Evolutionary conservation across 2,329 filamentous ascomycete species (phyloP), one percentile per base, ranked within the genome.

Genomic region (Nothopassalora personata): DNA sequence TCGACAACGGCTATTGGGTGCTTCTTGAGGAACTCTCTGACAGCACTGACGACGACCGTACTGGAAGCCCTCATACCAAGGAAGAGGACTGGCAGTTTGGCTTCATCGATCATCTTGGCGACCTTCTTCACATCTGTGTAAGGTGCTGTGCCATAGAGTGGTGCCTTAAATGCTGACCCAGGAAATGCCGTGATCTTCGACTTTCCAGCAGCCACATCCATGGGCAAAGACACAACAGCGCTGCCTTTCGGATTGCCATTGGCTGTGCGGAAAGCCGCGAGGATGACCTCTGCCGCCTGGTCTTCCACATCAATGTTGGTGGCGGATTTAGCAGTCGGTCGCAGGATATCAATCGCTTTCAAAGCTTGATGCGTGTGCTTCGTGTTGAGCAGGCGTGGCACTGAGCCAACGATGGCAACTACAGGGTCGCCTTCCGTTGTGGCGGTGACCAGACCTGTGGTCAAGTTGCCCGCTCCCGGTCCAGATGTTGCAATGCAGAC

Each of bases 301-400:
- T 80, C 78, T 63, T 79, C 75, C 4, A 79, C 75, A 5, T 79
- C 74, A 28, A 78, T 73, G 27, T 70, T 70, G 10, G 73, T 71
- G 1, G 74, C 75, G 48, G 69, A 72, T 65, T 80, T 80, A n/a
- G 75, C 72, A 0, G 76, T 75, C 13, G 78, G 77, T 13, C 67
- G 66, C 13, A 80, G 69, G 19, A 80, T 75, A 13, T 79, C 76
- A 31, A 77, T 65, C 1, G 75, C 73, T 55, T 73, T 73, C 69
- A 80, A 75, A 33, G 74, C 76, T 64, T 80, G 78, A 64, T 80
- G 78, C 1, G 78, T 80, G 57, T 76, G 74, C 65, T 78, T 77
- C 19, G 75, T 74, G 55, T 72, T 75, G 64, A 79, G 74, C 18
- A 72, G 64, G 45, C 78, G 70, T 36, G 76, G 76, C 13, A 80